phyloP scores from a whole-genome alignment of 441 rosid genomes.

The Iberis amara region DNA sequence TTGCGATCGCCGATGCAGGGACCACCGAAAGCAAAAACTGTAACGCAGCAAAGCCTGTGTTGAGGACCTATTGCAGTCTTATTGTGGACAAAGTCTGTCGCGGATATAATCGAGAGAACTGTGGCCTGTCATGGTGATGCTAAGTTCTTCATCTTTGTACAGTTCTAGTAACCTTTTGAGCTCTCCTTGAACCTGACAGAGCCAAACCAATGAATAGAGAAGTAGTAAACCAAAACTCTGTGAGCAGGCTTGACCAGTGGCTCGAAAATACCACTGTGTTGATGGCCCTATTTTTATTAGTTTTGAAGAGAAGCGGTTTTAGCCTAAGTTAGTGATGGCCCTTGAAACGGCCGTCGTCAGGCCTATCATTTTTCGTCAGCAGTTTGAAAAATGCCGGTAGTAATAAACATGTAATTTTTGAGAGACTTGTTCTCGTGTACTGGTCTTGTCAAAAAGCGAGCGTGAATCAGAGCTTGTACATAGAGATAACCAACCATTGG shows the following conservation, averaged over 20 bases:
- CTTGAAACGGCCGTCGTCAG: too few species aligned
- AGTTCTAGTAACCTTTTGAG: slow-evolving; percentile 37
- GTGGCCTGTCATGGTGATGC: slow-evolving; percentile 58
- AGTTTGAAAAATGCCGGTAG: too few species aligned
- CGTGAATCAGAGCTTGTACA: slow-evolving; percentile 28
- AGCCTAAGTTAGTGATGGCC: too few species aligned
- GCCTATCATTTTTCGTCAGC: too few species aligned
- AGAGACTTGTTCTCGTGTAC: slow-evolving; percentile 32
- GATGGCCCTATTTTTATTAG: too few species aligned
- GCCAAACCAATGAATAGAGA: not conserved
- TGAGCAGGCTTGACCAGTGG: too few species aligned
- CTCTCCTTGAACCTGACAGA: slow-evolving; percentile 39
- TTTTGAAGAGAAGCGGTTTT: not conserved
- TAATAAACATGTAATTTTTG: not conserved
- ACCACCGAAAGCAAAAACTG: slow-evolving; percentile 39
- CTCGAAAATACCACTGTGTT: too few species aligned
- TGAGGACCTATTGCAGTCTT: slow-evolving; percentile 17
- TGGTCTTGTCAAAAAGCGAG: slow-evolving; percentile 27
- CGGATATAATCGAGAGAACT: slow-evolving; percentile 51
- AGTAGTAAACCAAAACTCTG: not conserved
- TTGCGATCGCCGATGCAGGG: slow-evolving; percentile 34
- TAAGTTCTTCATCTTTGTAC: slow-evolving; percentile 47
- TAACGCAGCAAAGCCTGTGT: slow-evolving; percentile 21
- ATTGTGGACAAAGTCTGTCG: slow-evolving; percentile 45
- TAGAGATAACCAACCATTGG: slow-evolving; percentile 39